Percentiles rank a stretch among this genome's conserved stretches.
Evolutionary conservation across 2,329 filamentous ascomycete species (phyloP).

Genomic region (Dendryphion nanum): DNA sequence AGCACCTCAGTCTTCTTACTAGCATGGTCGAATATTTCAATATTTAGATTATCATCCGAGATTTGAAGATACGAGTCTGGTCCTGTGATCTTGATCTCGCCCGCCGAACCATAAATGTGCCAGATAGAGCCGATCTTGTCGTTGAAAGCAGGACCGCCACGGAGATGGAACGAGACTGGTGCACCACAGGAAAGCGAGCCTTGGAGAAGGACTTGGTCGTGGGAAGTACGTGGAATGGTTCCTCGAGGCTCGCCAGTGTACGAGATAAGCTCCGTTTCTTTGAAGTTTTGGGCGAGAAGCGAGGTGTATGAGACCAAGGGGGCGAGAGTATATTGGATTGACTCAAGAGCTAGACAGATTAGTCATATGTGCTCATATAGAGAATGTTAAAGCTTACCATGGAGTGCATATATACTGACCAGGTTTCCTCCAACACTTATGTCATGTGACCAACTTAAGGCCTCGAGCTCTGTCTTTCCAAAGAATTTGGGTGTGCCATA

Average conservation of each 20-base stretch:
- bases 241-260: conserved; percentile 29
- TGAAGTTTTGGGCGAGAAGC: conserved; percentile 48
- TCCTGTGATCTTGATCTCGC: conserved; percentile 29
- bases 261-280: conserved; percentile 24
- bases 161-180: conserved; percentile 44
- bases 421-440: conserved; percentile 42
- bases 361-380: not conserved
- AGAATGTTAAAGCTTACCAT: conserved; percentile 13
- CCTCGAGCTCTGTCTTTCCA: conserved; percentile 9
- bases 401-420: conserved; percentile 37
- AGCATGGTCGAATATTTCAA: conserved; percentile 42
- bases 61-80: conserved; percentile 51
- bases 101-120: conserved; percentile 48
- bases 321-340: conserved; percentile 47
- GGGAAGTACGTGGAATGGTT: conserved; percentile 41
- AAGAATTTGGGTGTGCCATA: conserved; percentile 11
- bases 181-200: conserved; percentile 42
- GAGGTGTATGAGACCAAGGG: conserved; percentile 42
- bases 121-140: conserved; percentile 48
- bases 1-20: conserved; percentile 46
- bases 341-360: conserved; percentile 41
- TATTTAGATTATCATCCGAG: conserved; percentile 36
- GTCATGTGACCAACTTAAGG: conserved; percentile 50
- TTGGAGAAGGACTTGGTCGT: conserved; percentile 43
- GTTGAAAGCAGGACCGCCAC: conserved; percentile 44